Evolutionary conservation across 1,284 basidiomycete species (phyloP), one percentile per base, ranked within the genome.

Genomic region (Heliocybe sulcata): DNA sequence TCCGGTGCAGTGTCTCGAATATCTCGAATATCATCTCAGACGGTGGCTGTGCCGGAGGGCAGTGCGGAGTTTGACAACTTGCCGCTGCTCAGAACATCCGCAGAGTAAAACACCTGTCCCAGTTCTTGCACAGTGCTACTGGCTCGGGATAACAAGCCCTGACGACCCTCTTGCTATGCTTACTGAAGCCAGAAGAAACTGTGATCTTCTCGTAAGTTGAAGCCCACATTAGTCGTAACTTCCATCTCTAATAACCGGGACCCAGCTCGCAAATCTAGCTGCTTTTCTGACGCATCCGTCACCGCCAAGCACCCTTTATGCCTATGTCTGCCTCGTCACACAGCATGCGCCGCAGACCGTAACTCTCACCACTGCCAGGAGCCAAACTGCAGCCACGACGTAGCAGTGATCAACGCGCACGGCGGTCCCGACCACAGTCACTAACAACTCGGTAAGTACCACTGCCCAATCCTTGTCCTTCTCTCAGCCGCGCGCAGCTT

Each of bases 41-140:
- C n/a, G n/a, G n/a, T n/a, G n/a, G n/a, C n/a, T n/a, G n/a, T n/a
- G n/a, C n/a, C n/a, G n/a, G n/a, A n/a, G n/a, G n/a, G n/a, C n/a
- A n/a, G n/a, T n/a, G n/a, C n/a, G n/a, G n/a, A n/a, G n/a, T n/a
- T n/a, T n/a, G n/a, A n/a, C n/a, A n/a, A n/a, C n/a, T n/a, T n/a
- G n/a, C n/a, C n/a, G n/a, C n/a, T n/a, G n/a, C n/a, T n/a, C n/a
- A n/a, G n/a, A n/a, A n/a, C n/a, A n/a, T n/a, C n/a, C n/a, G n/a
- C n/a, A 88, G 85, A 86, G 87, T 82, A 83, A 74, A 51, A 83
- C 89, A 0, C 77, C 84, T 45, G 80, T 86, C 9, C 66, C 86
- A 56, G 86, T 90, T 29, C 77, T 91, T 38, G 82, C 86, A 1
- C 88, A 91, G 66, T 88, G 85, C 64, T 90, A 90, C 65, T 82